phyloP scores from a whole-genome alignment of 306 rosid genomes.

The Prunus fruticosa region DNA sequence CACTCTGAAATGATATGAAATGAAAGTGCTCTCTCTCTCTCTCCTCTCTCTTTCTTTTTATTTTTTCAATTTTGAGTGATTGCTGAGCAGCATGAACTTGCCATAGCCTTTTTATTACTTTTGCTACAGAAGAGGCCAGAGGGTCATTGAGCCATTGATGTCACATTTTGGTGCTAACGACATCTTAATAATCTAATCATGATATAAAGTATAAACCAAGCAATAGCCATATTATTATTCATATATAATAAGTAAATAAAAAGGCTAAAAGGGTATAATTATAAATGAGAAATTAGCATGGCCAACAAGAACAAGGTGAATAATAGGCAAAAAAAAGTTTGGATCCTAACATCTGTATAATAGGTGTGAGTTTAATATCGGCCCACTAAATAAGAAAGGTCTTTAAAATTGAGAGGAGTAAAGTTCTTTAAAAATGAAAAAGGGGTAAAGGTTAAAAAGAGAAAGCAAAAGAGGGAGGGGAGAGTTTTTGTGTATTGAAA shows the following conservation, averaged over 20 bases:
- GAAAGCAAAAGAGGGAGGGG: background rate
- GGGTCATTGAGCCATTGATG: background rate
- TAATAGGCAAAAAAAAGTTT: no score
- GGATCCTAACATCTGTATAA: rapidly evolving
- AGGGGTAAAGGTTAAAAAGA: background rate
- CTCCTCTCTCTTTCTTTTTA: background rate
- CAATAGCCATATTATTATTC: background rate
- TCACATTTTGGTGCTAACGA: background rate
- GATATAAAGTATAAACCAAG: background rate
- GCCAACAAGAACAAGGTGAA: background rate
- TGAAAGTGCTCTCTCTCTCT: background rate
- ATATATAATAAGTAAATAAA: background rate
- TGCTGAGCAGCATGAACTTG: background rate
- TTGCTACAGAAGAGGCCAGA: no score
- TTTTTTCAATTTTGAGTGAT: background rate
- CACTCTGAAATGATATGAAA: background rate
- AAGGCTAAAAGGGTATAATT: background rate
- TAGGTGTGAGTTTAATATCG: no score
- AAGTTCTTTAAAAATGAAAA: background rate
- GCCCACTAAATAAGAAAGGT: rapidly evolving
- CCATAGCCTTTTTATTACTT: no score
- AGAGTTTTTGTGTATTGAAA: background rate
- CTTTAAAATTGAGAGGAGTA: no score
- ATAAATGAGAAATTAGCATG: background rate
- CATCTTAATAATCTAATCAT: background rate